These are phyloP conservation scores for Juncus effusus DNA, from an alignment of 176 grass and related monocot genomes.

Conservation along the genomic window DNA sequence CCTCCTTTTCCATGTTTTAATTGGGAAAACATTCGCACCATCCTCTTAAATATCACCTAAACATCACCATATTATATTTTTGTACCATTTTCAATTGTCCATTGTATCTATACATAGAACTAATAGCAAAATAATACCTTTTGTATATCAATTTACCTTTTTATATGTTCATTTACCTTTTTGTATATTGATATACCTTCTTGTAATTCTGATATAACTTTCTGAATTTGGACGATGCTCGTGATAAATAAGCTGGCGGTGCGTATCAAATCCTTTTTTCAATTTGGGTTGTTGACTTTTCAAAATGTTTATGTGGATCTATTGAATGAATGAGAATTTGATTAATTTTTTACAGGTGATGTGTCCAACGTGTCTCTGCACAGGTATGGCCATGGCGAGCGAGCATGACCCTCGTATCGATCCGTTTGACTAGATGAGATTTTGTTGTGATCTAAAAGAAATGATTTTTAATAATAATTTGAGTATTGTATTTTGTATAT, in stretches of 20 bases:
- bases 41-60: no score
- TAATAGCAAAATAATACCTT: no score
- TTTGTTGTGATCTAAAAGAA: not conserved
- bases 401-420: conserved; percentile 96
- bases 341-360: conserved; percentile 68
- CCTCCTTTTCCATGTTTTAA: not conserved
- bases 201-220: no score
- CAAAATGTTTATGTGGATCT: not conserved
- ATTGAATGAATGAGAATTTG: not conserved
- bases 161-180: no score
- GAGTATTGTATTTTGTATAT: conserved; percentile 13
- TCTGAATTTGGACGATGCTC: no score
- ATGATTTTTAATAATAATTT: not conserved
- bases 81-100: no score
- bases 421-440: conserved; percentile 56
- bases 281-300: not conserved
- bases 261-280: not conserved
- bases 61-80: no score
- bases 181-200: no score
- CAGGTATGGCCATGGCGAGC: conserved; percentile 98
- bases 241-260: no score
- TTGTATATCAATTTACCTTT: no score
- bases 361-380: conserved; percentile 98
- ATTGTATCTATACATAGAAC: no score
- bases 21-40: not conserved